A percentile compares a stretch with the other conserved stretches of the same genome.
These are phyloP conservation scores for Rhododendron williamsianum DNA, from an alignment of 148 eudicot species.

Conservation along the genomic window DNA sequence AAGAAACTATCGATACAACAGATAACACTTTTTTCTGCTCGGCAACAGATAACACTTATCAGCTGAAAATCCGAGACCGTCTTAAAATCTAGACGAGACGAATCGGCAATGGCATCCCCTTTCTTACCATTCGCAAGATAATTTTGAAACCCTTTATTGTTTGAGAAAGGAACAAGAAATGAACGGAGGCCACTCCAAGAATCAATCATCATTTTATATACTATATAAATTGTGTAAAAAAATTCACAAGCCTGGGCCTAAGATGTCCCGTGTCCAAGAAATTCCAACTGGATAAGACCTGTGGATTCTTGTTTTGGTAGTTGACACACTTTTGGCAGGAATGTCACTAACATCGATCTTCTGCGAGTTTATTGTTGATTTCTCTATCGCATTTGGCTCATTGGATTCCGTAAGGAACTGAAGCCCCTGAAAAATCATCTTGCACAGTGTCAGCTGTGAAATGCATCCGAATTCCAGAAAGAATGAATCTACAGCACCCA, in stretches of 20 bases:
- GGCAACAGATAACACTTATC: not conserved
- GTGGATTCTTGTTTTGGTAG: constrained; percentile 55
- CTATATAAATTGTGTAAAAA: not conserved
- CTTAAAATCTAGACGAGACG: not conserved
- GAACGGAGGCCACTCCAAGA: constrained; percentile 5
- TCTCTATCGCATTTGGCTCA: constrained; percentile 25
- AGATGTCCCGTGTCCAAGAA: constrained; percentile 40
- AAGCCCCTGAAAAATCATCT: constrained; percentile 51
- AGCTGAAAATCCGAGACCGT: not conserved
- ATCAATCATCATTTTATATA: constrained; percentile 4
- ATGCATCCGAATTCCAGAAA: not conserved
- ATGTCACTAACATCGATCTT: constrained; percentile 21
- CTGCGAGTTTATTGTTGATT: constrained; percentile 28
- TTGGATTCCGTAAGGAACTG: constrained; percentile 55
- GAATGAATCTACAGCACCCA: not conserved
- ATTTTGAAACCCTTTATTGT: not conserved
- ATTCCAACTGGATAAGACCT: constrained; percentile 69
- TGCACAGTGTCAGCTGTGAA: constrained; percentile 15
- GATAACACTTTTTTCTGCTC: not conserved
- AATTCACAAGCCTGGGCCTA: constrained; percentile 29
- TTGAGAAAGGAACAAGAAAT: not conserved
- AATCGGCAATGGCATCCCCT: not conserved
- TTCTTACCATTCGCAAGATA: not conserved
- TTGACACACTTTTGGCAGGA: constrained; percentile 24
- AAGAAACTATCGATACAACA: not conserved